Percentiles rank a stretch among this genome's conserved stretches.
Conservation (phyloP, 1,139 yeast species). For the Candida frijolesensis region DNA sequence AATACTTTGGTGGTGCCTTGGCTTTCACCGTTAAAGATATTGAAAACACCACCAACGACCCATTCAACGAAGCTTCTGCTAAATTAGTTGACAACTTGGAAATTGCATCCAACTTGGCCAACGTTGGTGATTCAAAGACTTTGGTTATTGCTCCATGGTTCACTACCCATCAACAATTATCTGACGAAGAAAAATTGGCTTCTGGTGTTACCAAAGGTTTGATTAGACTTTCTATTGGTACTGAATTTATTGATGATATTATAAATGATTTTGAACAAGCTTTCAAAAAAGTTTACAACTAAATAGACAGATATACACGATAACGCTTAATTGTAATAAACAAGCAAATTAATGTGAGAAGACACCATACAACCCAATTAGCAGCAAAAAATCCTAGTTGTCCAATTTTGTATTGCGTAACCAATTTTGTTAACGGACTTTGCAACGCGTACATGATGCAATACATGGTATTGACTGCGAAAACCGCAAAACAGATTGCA, state of each 20-base stretch:
- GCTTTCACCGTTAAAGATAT: constrained; percentile 84
- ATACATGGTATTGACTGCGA: constrained; percentile 5
- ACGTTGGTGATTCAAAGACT: constrained; percentile 95
- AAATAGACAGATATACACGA: constrained; percentile 6
- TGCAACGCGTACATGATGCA: constrained; percentile 2
- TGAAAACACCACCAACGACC: constrained; percentile 46
- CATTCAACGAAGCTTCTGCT: constrained; percentile 75
- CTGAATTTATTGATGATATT: constrained; percentile 86
- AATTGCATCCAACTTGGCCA: constrained; percentile 89
- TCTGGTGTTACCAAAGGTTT: constrained; percentile 88
- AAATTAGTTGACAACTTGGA: constrained; percentile 79
- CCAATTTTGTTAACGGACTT: constrained; percentile 1
- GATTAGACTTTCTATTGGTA: constrained; percentile 87
- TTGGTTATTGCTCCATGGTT: constrained; percentile 93
- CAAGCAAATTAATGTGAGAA: constrained; percentile 3
- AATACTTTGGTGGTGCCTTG: constrained; percentile 77
- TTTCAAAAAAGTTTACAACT: constrained; percentile 53
- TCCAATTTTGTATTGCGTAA: constrained; percentile 8
- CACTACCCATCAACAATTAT: constrained; percentile 92
- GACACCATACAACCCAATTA: constrained; percentile 7
- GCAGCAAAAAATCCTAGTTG: constrained; percentile 4
- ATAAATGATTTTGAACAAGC: constrained; percentile 86
- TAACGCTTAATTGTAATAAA: constrained; percentile 4
- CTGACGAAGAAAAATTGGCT: constrained; percentile 73
- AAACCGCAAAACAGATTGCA: not conserved